Evolutionary conservation across 768 basidiomycete species (phyloP), one percentile per base, ranked within the genome.

Genomic region (Agaricus sinodeliciosus): DNA sequence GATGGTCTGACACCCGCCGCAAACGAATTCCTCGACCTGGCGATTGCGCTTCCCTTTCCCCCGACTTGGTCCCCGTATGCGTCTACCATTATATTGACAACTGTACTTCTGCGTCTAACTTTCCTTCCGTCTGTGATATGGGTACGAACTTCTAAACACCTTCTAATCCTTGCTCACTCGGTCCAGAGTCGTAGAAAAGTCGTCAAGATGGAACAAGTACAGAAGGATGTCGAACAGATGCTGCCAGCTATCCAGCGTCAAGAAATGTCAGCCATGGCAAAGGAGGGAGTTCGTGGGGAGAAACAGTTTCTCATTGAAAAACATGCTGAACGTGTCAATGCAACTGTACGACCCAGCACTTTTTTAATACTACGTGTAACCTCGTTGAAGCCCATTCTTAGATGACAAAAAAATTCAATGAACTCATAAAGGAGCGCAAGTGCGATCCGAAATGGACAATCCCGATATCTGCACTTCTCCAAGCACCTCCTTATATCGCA

Each of bases 51-150:
- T n/a, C 89, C 89, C 1, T 71, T 80, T 58, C 87, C 90, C 19
- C 72, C 82, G 0, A 77, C 75, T 9, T 72, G 81, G 57, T 88
- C 90, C 0, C 67, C 81, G 0, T 91, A 91, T 67, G 79, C 90
- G 5, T 77, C 81, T 1, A 83, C 87, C 2, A 89, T 92, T 54
- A 83, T 91, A 48, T 62, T 90, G 3, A 73, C 81, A 51, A 84
- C 89, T 2, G 62, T 87, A 36, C 62, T 76, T 12, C 73, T 79
- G 37, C 81, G 90, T 60, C 68, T 84, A 26, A 72, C 72, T 1
- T 78, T 87, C 4, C 73, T 87, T 11, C 90, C 90, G 28, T 71
- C 86, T 53, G 80, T 86, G 60, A 64, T 90, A 73, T 91, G 89
- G 90, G 90, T 90, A 58, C 55, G 79, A 48, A 26, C 43, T 43